phyloP scores from a whole-genome alignment of 495 filamentous ascomycete genomes.

The Darksidea phi region DNA sequence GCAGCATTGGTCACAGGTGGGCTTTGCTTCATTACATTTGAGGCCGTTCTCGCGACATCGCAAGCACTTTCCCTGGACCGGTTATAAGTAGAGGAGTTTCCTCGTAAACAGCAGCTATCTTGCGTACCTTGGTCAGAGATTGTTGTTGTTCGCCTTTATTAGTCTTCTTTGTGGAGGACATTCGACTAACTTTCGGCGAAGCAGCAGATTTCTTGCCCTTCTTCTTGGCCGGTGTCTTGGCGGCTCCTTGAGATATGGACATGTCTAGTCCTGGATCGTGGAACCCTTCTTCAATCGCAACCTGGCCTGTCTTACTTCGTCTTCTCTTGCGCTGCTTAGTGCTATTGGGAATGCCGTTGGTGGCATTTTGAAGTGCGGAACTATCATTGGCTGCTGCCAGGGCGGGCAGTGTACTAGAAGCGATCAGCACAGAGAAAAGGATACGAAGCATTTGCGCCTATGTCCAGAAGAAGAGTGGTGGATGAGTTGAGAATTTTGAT shows the following conservation, averaged over 20 bases:
- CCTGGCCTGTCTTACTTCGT: constrained; percentile 1
- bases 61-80: constrained; percentile 14
- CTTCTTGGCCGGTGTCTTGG: constrained; percentile 1
- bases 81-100: not conserved
- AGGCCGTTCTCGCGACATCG: constrained; percentile 22
- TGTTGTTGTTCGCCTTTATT: constrained; percentile 11
- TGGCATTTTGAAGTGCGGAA: not conserved
- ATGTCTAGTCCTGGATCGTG: constrained; percentile 12
- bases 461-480: no score
- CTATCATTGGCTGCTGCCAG: not conserved
- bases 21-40: constrained; percentile 27
- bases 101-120: not conserved
- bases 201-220: constrained; percentile 8
- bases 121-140: constrained; percentile 2
- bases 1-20: constrained; percentile 17
- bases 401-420: constrained; percentile 4
- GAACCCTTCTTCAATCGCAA: not conserved
- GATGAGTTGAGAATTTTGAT: not conserved
- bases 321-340: constrained; percentile 4
- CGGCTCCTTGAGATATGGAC: constrained; percentile 9
- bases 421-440: not conserved
- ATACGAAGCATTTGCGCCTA: no score
- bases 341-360: not conserved
- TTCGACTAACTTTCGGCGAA: constrained; percentile 3
- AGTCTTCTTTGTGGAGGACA: constrained; percentile 10